These are phyloP conservation scores for Aspergillus ellipticus DNA, from an alignment of 495 filamentous ascomycete species.

Conservation along the genomic window DNA sequence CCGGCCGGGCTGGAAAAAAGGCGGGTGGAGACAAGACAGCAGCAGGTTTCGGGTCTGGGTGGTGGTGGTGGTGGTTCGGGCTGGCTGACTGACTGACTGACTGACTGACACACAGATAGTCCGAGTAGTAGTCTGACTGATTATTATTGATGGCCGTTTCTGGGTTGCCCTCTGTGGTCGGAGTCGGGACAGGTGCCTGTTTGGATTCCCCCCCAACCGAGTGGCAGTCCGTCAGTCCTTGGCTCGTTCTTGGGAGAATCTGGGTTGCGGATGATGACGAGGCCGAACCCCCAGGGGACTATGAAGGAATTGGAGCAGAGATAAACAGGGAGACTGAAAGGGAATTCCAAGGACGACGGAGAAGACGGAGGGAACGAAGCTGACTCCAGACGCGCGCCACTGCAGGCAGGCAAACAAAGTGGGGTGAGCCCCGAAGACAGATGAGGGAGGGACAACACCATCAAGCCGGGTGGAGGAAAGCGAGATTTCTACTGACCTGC, in stretches of 20 bases:
- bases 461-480: not conserved
- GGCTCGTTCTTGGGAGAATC: too few relatives aligned
- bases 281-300: not conserved
- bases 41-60: not conserved
- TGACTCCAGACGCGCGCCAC: constrained; percentile 21
- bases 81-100: not conserved
- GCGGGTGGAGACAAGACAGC: not conserved
- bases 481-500: not conserved
- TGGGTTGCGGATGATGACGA: too few relatives aligned
- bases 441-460: not conserved
- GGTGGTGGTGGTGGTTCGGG: not conserved
- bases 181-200: not conserved
- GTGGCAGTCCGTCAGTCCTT: too few relatives aligned
- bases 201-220: too few relatives aligned
- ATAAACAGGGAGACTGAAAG: not conserved
- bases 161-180: too few relatives aligned
- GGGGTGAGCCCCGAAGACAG: constrained; percentile 2
- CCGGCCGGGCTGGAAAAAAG: constrained; percentile 1
- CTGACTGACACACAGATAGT: not conserved
- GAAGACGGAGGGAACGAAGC: constrained; percentile 9
- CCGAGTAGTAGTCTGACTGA: not conserved
- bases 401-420: constrained; percentile 12
- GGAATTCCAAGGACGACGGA: not conserved
- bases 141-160: too few relatives aligned
- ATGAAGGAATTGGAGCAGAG: not conserved